Evolutionary conservation across 2,329 filamentous ascomycete genomes (phyloP).

Genomic region (Fusarium sterilihyphosum): DNA sequence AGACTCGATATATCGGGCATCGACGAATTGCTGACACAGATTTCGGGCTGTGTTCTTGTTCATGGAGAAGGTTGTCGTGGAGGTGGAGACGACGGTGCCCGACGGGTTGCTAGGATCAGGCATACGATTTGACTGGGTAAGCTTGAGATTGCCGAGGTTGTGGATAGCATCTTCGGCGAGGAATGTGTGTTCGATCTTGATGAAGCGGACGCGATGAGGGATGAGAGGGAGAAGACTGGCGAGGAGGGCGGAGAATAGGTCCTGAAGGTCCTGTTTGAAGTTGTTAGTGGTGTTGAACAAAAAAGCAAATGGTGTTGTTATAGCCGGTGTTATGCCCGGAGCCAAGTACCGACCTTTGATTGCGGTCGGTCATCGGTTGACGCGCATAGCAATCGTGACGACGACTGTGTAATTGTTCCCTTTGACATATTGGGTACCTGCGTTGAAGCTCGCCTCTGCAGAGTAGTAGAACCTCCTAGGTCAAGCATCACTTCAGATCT

Average conservation of each 20-base stretch:
- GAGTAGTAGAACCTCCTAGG: neutral
- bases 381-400: constrained; percentile 93
- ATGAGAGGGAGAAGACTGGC: constrained; percentile 87
- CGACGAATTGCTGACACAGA: constrained; percentile 92
- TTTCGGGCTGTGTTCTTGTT: constrained; percentile 97
- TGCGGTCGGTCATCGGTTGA: constrained; percentile 96
- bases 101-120: constrained; percentile 95
- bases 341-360: constrained; percentile 75
- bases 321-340: constrained; percentile 3
- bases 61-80: constrained; percentile 98
- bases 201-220: constrained; percentile 88
- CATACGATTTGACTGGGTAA: constrained; percentile 98
- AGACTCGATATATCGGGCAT: constrained; percentile 93
- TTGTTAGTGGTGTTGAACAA: constrained; percentile 1
- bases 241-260: constrained; percentile 93
- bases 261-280: constrained; percentile 84
- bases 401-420: constrained; percentile 71
- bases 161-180: constrained; percentile 97
- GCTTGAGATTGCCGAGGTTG: constrained; percentile 95
- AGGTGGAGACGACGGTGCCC: constrained; percentile 95
- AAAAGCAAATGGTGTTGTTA: neutral
- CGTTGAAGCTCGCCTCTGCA: constrained; percentile 15
- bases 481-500: constrained; percentile 11
- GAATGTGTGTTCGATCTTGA: constrained; percentile 91
- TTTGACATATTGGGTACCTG: constrained; percentile 23